phyloP scores from a whole-genome alignment of 176 grass and related monocot genomes.

The Rhynchospora tenuis region DNA sequence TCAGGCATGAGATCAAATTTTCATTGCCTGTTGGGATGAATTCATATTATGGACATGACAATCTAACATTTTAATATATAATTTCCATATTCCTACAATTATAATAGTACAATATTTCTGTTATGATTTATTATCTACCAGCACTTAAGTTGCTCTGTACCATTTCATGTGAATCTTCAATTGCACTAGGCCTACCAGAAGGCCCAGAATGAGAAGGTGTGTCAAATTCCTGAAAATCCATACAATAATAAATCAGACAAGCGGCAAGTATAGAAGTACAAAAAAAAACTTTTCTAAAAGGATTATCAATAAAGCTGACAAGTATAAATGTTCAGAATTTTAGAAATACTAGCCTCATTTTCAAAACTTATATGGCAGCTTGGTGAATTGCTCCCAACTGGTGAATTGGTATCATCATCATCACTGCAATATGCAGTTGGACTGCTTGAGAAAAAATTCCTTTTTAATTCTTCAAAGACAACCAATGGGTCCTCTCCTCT shows the following conservation, averaged over 20 bases:
- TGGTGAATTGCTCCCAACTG: not conserved
- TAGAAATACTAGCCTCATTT: conserved; percentile 3
- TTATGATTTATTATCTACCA: not conserved
- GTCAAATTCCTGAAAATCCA: not conserved
- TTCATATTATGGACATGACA: not conserved
- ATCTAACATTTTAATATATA: not conserved
- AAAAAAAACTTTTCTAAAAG: too few species aligned
- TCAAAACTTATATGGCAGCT: conserved; percentile 1
- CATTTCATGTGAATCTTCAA: conserved; percentile 4
- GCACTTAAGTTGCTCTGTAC: not conserved
- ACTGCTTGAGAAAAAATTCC: conserved; percentile 5
- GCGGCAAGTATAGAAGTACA: too few species aligned
- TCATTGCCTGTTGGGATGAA: not conserved
- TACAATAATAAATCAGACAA: not conserved
- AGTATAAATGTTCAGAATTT: not conserved
- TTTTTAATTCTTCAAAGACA: not conserved
- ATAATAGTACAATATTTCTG: not conserved
- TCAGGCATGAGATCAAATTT: not conserved
- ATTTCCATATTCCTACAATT: not conserved
- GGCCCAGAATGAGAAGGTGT: not conserved
- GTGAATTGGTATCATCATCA: not conserved
- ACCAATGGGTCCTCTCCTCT: not conserved
- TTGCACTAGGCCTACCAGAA: not conserved
- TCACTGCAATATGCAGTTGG: not conserved
- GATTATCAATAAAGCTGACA: not conserved